Base-by-base conservation (phyloP, 108 stramenopile genomes). In the Thalassiosira profunda region DNA sequence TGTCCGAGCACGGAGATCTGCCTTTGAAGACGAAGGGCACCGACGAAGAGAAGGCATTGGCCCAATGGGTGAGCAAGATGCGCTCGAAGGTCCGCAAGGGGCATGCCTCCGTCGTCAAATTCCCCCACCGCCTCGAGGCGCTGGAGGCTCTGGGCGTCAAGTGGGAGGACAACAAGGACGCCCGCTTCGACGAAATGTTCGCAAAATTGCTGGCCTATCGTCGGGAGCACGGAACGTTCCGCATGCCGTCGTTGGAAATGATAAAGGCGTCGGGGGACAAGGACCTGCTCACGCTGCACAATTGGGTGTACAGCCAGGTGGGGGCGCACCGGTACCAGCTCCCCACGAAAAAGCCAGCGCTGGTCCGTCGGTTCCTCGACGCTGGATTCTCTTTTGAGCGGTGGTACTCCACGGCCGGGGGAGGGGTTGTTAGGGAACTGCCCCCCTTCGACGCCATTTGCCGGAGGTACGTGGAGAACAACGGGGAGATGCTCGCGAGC, bases 261-360 rank as follows among this genome's bases (percentile, higher is more conserved):
- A 69, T 67, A 44, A 62, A 63, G 29, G 76, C 57, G 29, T 62
- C 59, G 1, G 76, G 76, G 28, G 67, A 69, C 17, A 45, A 76
- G 29, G 76, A 76, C 4, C 44, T 69, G 47, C 55, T 69, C 24
- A 12, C 42, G 21, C 51, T 76, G 31, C 76, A 76, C 35, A 68
- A 76, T 34, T 76, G 76, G 76, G 61, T 76, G 20, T 76, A 69
- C 54, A 62, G 54, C 41, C 76, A 76, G 33, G 51, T 76, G 0
- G 67, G 67, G 0, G 23, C 34, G 2, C 63, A 64, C 24, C 60
- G 76, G 17, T 76, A 76, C 51, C 76, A 76, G 46, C 56, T 76
- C 6, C 64, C 43, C 24, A 58, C 52, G 7, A 69, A 76, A 31
- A 76, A 57, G 31, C 62, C 63, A 5, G 28, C 41, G 37, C 30